Evolutionary conservation across 345 rosid species (phyloP), one percentile per base, ranked within the genome.

Genomic region (Clausena lansium): DNA sequence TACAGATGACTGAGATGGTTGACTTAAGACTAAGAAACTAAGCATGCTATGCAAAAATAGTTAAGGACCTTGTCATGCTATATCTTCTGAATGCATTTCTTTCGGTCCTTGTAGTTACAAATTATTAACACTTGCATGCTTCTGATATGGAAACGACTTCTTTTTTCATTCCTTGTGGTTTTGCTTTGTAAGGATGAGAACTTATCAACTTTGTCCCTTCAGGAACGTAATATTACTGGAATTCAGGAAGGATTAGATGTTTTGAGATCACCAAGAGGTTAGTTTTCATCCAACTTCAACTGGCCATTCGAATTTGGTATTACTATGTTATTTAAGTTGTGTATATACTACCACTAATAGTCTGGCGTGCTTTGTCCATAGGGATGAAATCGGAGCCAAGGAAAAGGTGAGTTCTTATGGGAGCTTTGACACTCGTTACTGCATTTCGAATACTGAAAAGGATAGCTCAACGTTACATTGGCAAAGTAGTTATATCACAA

Each of bases 211-310:
- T 80, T 62, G 65, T 50, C 55, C 55, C 7, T 70, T 62, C 78
- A 85, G 90, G 78, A 83, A 35, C 86, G 90, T 59, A 83, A 38
- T 11, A 39, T 87, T 78, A 83, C 80, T 54, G 85, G 84, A 63
- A 78, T 87, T 80, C 83, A 55, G 73, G 87, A 80, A 67, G 81
- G 54, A 63, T 19, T 47, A 68, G 76, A 58, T 55, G 70, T 19
- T 30, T 74, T 30, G 5, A 64, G 67, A 70, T 67, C 52, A 61
- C 73, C 75, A 45, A 67, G 30, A 83, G 90, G 90, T 87, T 70
- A 66, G 79, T 75, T 50, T 68, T 36, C 74, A 22, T 70, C 28
- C 10, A 36, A 47, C 30, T 39, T 64, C 66, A 65, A 38, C 32
- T 2, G 35, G n/a, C 30, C 45, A 54, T 30, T 54, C 17, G 36